A percentile compares a stretch with the other conserved stretches of the same genome.
Evolutionary conservation across 352 stramenopile genomes (phyloP).

Genomic region (Thraustotheca clavata): DNA sequence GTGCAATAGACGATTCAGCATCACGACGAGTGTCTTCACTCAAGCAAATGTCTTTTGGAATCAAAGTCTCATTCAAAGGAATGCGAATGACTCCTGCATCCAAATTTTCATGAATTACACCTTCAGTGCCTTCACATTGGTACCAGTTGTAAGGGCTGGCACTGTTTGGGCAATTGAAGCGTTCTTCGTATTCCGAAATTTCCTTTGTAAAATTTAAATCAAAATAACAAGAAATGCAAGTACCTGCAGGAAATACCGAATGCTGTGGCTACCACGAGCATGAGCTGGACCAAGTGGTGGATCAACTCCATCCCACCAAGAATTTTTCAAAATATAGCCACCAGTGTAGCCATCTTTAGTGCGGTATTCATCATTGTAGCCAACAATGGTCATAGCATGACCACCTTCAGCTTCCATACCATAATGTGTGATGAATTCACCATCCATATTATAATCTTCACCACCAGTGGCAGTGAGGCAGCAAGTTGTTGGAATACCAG

Average conservation of each 20-base stretch:
- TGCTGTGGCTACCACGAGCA: constrained; percentile 53
- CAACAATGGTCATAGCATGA: constrained; percentile 58
- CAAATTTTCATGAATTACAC: constrained; percentile 32
- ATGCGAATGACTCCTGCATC: constrained; percentile 31
- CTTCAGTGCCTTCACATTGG: constrained; percentile 49
- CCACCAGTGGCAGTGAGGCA: constrained; percentile 36
- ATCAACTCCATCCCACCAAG: constrained; percentile 62
- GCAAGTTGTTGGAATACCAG: constrained; percentile 33
- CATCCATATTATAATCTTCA: constrained; percentile 65
- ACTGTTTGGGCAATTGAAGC: constrained; percentile 61
- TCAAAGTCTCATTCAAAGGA: constrained; percentile 4
- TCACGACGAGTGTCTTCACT: constrained; percentile 46
- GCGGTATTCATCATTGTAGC: constrained; percentile 57
- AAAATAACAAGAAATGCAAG: not conserved
- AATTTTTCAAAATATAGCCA: constrained; percentile 74
- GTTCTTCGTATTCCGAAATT: constrained; percentile 58
- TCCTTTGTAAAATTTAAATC: constrained; percentile 21
- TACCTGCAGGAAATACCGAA: constrained; percentile 55
- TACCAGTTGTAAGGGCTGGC: constrained; percentile 65
- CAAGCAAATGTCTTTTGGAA: constrained; percentile 33
- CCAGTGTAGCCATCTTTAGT: constrained; percentile 52
- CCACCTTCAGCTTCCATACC: constrained; percentile 46
- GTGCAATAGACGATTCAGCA: constrained; percentile 56
- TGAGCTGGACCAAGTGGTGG: constrained; percentile 45
- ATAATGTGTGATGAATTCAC: constrained; percentile 47